phyloP scores from a whole-genome alignment of 768 basidiomycete genomes.

The Gymnopilus dilepis region DNA sequence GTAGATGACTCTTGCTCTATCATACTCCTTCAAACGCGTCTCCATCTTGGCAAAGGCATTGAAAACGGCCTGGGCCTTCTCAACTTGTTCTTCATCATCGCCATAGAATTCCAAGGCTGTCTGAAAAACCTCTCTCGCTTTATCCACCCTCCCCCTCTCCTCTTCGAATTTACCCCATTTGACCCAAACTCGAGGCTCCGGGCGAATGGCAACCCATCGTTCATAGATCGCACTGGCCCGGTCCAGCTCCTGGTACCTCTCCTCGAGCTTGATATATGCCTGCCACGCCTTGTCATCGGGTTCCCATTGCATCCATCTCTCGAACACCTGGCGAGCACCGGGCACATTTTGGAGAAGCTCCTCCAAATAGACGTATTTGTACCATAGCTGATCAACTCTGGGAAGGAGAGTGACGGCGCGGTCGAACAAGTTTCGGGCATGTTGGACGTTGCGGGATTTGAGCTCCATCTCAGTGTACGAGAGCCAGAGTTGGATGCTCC shows the following conservation, averaged over 20 bases:
- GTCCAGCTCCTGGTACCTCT: slow-evolving; percentile 89
- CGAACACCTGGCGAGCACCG: slow-evolving; percentile 96
- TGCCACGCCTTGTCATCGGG: slow-evolving; percentile 99
- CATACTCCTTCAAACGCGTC: slow-evolving; percentile 93
- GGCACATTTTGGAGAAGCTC: slow-evolving; percentile 96
- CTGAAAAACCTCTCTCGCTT: slow-evolving; percentile 88
- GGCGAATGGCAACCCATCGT: slow-evolving; percentile 81
- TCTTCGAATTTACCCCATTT: slow-evolving; percentile 92
- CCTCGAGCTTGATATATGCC: slow-evolving; percentile 98
- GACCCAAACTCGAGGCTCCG: slow-evolving; percentile 83
- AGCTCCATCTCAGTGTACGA: slow-evolving; percentile 97
- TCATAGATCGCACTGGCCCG: slow-evolving; percentile 94
- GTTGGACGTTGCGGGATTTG: slow-evolving; percentile 96
- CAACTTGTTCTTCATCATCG: slow-evolving; percentile 89
- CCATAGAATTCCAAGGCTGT: slow-evolving; percentile 90
- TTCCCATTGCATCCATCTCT: slow-evolving; percentile 99
- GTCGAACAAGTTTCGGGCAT: slow-evolving; percentile 96
- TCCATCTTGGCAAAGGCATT: slow-evolving; percentile 97
- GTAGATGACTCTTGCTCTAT: slow-evolving; percentile 95
- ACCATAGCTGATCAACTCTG: slow-evolving; percentile 97
- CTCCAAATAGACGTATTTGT: slow-evolving; percentile 99
- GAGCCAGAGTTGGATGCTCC: slow-evolving; percentile 91
- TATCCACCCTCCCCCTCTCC: slow-evolving; percentile 73
- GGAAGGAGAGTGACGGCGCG: slow-evolving; percentile 96
- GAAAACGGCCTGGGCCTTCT: slow-evolving; percentile 95